Evolutionary conservation across 345 rosid species (phyloP).

Genomic region (Kernera saxatilis): DNA sequence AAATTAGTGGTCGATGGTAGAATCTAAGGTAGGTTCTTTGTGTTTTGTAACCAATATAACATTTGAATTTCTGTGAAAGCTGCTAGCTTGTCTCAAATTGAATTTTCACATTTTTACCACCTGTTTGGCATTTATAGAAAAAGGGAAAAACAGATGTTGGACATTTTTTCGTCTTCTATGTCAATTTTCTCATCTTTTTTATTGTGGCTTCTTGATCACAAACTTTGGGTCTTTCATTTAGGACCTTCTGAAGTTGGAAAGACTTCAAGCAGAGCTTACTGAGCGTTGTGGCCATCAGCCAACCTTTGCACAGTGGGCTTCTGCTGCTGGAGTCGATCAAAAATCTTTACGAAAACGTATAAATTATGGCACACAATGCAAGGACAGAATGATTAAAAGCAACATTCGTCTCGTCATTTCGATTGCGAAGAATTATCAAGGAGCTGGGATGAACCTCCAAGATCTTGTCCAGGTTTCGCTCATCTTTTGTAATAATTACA

Average conservation of each 20-base stretch:
- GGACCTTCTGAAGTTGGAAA: conserved; percentile 85
- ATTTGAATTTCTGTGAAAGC: background rate
- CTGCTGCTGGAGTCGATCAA: conserved; percentile 81
- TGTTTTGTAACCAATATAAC: background rate
- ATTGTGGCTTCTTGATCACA: conserved; percentile 8
- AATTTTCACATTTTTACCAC: background rate
- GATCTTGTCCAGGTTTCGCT: conserved; percentile 85
- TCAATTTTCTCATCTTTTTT: conserved; percentile 18
- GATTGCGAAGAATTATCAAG: conserved; percentile 87
- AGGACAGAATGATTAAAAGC: conserved; percentile 91
- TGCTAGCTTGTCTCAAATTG: background rate
- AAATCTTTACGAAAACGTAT: conserved; percentile 66
- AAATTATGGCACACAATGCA: conserved; percentile 62
- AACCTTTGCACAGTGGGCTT: conserved; percentile 82
- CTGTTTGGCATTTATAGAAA: background rate
- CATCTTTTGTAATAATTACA: background rate
- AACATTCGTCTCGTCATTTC: conserved; percentile 95
- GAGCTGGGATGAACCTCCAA: conserved; percentile 85
- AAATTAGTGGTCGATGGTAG: background rate
- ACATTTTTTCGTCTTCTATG: background rate
- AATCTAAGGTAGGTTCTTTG: background rate
- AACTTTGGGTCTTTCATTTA: conserved; percentile 24
- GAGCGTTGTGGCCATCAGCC: conserved; percentile 71
- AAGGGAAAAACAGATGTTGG: background rate
- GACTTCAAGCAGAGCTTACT: conserved; percentile 63